Conservation (phyloP, 225 moss, liverwort and hornwort genomes). For the Physcomitrium patens region DNA sequence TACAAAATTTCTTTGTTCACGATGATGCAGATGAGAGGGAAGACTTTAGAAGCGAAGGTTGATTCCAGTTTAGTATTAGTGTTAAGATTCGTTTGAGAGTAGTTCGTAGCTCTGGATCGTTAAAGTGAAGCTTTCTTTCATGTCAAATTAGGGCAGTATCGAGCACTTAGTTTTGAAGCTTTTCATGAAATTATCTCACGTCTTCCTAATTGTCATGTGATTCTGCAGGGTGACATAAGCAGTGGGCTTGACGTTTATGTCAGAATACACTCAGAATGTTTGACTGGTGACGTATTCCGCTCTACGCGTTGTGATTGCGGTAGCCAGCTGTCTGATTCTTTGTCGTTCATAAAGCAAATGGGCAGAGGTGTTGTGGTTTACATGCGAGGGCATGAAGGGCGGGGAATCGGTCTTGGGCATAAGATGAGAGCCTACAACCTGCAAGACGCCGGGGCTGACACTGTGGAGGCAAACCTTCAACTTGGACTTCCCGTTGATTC, state of each 20-base stretch:
- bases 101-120: constrained; percentile 1
- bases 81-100: background rate
- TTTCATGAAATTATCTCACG: background rate
- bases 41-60: no score
- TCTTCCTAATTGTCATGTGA: constrained; percentile 14
- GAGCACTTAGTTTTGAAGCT: background rate
- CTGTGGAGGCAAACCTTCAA: constrained; percentile 90
- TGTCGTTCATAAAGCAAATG: constrained; percentile 74
- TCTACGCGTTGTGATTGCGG: constrained; percentile 97
- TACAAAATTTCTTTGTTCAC: no score
- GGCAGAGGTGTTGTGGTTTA: constrained; percentile 91
- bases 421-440: constrained; percentile 96
- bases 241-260: constrained; percentile 91
- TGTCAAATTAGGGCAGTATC: background rate
- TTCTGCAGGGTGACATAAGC: constrained; percentile 87
- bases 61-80: background rate
- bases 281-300: constrained; percentile 96
- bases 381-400: constrained; percentile 94
- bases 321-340: constrained; percentile 79
- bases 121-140: background rate
- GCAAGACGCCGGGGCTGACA: constrained; percentile 92
- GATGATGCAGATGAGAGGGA: no score
- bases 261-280: constrained; percentile 92
- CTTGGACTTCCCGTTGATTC: constrained; percentile 96
- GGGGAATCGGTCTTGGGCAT: constrained; percentile 95